Evolutionary conservation across 1,284 basidiomycete genomes (phyloP).

Genomic region (Microbotryum violaceum): DNA sequence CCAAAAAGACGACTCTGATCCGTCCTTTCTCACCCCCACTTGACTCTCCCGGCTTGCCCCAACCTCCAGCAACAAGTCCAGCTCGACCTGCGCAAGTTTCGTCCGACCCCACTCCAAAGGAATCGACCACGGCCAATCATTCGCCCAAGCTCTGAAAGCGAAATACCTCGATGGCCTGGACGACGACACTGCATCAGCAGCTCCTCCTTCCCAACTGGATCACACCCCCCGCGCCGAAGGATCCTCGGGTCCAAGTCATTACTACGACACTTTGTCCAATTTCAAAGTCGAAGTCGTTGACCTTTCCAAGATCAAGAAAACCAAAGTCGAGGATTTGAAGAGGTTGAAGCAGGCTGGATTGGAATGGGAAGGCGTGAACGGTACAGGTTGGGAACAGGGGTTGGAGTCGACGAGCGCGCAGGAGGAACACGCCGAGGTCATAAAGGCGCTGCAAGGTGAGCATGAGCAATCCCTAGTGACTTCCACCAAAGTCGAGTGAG

Average conservation of each 20-base stretch:
- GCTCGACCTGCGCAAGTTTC: constrained; percentile 36
- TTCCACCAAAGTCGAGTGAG: constrained; percentile 45
- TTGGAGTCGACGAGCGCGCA: constrained; percentile 38
- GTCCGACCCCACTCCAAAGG: constrained; percentile 15
- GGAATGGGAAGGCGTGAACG: constrained; percentile 55
- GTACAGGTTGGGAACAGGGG: constrained; percentile 48
- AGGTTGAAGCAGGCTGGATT: constrained; percentile 69
- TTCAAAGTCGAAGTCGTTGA: constrained; percentile 78
- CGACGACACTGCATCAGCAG: neutral
- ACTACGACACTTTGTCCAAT: constrained; percentile 16
- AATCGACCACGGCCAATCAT: constrained; percentile 52
- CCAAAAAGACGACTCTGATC: too few species aligned
- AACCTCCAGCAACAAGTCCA: neutral
- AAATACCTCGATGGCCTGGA: constrained; percentile 61
- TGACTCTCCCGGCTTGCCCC: constrained; percentile 16
- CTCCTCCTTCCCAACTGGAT: too few species aligned
- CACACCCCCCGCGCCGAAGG: too few species aligned
- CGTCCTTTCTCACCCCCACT: neutral
- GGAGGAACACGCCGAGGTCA: neutral
- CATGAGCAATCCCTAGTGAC: neutral
- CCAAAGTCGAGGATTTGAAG: constrained; percentile 50
- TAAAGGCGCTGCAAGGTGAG: constrained; percentile 4
- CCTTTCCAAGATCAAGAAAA: constrained; percentile 60
- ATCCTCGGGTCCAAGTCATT: constrained; percentile 40
- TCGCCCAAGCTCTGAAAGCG: constrained; percentile 62